Evolutionary conservation across 2,329 filamentous ascomycete genomes (phyloP).

Genomic region (Plectosphaerella sp.): DNA sequence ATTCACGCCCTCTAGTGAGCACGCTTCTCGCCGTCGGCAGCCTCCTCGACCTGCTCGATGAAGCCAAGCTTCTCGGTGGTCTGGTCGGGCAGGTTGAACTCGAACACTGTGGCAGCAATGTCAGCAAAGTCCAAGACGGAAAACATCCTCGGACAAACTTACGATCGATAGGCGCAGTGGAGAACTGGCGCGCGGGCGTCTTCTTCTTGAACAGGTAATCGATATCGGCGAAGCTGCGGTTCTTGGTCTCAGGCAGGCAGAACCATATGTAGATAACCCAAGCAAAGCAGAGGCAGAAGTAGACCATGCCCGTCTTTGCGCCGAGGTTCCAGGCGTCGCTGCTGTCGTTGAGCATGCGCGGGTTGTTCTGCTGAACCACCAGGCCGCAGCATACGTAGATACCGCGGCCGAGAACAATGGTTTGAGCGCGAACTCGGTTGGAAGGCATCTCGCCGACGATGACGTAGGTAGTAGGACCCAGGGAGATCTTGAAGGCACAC

Average conservation of each 20-base stretch:
- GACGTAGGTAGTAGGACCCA: slow-evolving; percentile 38
- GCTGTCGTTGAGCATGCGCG: slow-evolving; percentile 26
- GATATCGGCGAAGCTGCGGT: slow-evolving; percentile 41
- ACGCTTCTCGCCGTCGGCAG: neutral
- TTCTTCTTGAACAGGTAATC: slow-evolving; percentile 40
- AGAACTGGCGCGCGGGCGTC: slow-evolving; percentile 22
- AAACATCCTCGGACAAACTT: slow-evolving; percentile 8
- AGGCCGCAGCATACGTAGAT: slow-evolving; percentile 37
- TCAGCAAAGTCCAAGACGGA: neutral
- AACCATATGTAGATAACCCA: slow-evolving; percentile 38
- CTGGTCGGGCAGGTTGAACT: neutral
- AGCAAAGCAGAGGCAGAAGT: slow-evolving; percentile 33
- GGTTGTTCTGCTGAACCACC: slow-evolving; percentile 29
- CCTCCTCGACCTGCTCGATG: neutral
- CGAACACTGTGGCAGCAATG: too few relatives aligned
- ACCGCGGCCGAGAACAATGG: slow-evolving; percentile 36
- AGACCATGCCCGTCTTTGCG: slow-evolving; percentile 32
- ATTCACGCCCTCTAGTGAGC: too few relatives aligned
- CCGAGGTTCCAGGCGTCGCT: slow-evolving; percentile 25
- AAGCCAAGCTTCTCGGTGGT: neutral
- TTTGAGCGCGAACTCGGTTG: slow-evolving; percentile 37
- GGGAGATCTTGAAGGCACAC: slow-evolving; percentile 36
- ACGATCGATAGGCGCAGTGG: slow-evolving; percentile 20
- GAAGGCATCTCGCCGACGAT: slow-evolving; percentile 41
- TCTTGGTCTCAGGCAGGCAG: slow-evolving; percentile 39